Evolutionary conservation across 495 filamentous ascomycete species (phyloP).

Genomic region (Rhypophila decipiens): DNA sequence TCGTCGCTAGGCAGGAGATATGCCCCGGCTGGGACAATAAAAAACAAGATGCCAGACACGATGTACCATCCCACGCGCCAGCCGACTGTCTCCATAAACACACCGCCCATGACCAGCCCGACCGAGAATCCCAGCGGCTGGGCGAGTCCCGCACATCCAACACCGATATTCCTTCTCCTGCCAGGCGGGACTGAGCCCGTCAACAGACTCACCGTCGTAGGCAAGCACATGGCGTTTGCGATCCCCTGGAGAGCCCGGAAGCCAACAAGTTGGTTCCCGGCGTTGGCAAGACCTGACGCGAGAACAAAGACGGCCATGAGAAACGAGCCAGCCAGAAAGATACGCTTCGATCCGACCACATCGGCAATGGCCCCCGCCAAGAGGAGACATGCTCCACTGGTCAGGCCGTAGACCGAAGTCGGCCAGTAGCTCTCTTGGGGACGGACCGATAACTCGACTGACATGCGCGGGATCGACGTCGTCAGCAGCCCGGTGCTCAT

Average conservation of each 20-base stretch:
- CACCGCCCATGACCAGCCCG: constrained; percentile 48
- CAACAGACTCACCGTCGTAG: constrained; percentile 44
- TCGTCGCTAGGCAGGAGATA: not conserved
- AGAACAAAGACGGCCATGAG: constrained; percentile 38
- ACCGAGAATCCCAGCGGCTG: constrained; percentile 48
- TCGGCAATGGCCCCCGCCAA: constrained; percentile 47
- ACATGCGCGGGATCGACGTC: constrained; percentile 40
- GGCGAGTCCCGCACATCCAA: constrained; percentile 44
- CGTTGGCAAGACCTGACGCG: constrained; percentile 37
- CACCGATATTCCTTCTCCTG: constrained; percentile 42
- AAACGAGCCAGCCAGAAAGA: constrained; percentile 40
- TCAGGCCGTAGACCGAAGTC: constrained; percentile 37
- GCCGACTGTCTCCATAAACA: constrained; percentile 34
- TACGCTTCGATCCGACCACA: constrained; percentile 39
- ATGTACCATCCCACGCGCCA: constrained; percentile 16
- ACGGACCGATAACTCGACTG: constrained; percentile 26
- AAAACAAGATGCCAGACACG: constrained; percentile 1
- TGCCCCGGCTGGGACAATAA: constrained; percentile 1
- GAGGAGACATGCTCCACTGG: constrained; percentile 40
- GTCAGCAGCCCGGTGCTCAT: constrained; percentile 16
- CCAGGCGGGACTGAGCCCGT: constrained; percentile 26
- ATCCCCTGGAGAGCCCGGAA: constrained; percentile 48
- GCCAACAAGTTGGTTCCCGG: constrained; percentile 41
- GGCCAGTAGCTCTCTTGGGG: constrained; percentile 40
- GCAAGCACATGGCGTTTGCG: constrained; percentile 45